These are phyloP conservation scores for Noccaea caerulescens DNA, from an alignment of 345 rosid genomes.

Conservation along the genomic window DNA sequence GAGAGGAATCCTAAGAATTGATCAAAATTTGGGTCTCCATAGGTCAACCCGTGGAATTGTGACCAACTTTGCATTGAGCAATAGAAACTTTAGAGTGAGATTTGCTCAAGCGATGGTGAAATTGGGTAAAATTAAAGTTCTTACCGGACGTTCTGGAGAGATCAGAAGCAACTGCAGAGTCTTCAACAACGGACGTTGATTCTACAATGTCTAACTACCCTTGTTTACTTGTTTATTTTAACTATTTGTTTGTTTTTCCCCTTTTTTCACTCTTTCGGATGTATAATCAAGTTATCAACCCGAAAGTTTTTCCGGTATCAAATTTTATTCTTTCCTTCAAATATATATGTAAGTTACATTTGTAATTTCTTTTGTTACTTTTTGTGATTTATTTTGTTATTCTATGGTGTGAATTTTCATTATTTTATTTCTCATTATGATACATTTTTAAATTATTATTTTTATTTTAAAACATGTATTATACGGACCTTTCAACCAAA, in stretches of 20 bases:
- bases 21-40: slow-evolving; percentile 57
- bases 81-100: slow-evolving; percentile 40
- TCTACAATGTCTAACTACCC: background rate
- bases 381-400: background rate
- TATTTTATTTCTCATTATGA: no score
- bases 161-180: slow-evolving; percentile 63
- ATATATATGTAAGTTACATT: background rate
- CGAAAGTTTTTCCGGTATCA: background rate
- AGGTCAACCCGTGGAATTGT: slow-evolving; percentile 49
- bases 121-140: slow-evolving; percentile 56
- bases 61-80: slow-evolving; percentile 45
- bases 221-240: background rate
- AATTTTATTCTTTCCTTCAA: background rate
- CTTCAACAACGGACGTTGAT: slow-evolving; percentile 46
- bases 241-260: background rate
- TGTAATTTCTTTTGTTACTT: background rate
- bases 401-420: background rate
- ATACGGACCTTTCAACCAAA: no score
- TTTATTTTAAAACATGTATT: no score
- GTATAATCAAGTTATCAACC: background rate
- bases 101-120: slow-evolving; percentile 68
- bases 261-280: background rate
- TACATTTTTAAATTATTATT: no score
- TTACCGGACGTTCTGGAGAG: slow-evolving; percentile 64
- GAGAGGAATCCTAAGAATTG: slow-evolving; percentile 63